These are phyloP conservation scores for Oenanthe sinensis DNA, from an alignment of 129 eudicot genomes.

Conservation along the genomic window DNA sequence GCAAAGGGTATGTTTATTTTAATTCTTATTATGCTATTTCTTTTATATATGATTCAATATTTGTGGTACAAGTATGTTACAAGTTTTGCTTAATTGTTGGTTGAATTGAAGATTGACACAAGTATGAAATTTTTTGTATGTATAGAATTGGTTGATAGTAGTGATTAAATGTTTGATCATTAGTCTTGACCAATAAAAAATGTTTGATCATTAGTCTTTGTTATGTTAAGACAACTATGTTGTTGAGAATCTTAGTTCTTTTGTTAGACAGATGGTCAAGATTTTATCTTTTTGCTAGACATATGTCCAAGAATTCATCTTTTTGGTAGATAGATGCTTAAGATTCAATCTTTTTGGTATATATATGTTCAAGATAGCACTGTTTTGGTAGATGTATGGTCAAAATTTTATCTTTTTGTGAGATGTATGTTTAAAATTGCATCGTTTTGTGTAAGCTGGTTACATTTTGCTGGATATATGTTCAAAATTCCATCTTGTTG, in stretches of 20 bases:
- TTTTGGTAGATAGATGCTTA: not conserved
- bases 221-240: not conserved
- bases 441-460: not conserved
- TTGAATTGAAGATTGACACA: not conserved
- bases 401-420: not conserved
- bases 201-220: not conserved
- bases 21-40: not conserved
- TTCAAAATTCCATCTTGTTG: not conserved
- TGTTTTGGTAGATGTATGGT: not conserved
- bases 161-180: not conserved
- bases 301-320: not conserved
- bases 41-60: not conserved
- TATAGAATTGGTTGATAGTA: not conserved
- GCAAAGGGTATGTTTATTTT: not conserved
- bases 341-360: no score
- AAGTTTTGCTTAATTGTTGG: not conserved
- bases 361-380: no score
- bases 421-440: not conserved
- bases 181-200: not conserved
- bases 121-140: not conserved
- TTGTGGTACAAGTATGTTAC: not conserved
- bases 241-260: no score
- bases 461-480: not conserved
- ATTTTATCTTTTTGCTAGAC: no score
- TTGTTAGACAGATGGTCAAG: not conserved